These are phyloP conservation scores for Lichenothelia convexa DNA, from an alignment of 495 filamentous ascomycete genomes.

Conservation along the genomic window DNA sequence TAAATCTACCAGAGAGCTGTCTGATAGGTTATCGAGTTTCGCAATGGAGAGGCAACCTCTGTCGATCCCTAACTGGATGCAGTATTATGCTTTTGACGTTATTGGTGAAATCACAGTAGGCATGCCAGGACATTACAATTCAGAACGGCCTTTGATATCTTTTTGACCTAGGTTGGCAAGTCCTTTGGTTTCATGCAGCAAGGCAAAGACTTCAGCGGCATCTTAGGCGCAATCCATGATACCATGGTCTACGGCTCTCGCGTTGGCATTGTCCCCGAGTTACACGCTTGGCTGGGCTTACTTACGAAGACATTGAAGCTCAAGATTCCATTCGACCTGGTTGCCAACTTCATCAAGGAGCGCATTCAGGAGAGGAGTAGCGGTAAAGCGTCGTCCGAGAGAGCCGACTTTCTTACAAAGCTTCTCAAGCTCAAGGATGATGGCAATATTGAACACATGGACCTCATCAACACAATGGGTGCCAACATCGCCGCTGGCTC, in stretches of 20 bases:
- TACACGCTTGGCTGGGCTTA: too few relatives aligned
- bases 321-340: too few relatives aligned
- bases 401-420: too few relatives aligned
- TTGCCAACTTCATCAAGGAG: neutral
- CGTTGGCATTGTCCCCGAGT: constrained; percentile 6
- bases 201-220: constrained; percentile 9
- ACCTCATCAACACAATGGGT: neutral
- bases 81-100: too few relatives aligned
- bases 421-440: too few relatives aligned
- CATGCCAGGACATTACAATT: too few relatives aligned
- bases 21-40: constrained; percentile 25
- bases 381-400: too few relatives aligned
- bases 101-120: too few relatives aligned
- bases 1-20: constrained; percentile 30
- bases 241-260: constrained; percentile 4
- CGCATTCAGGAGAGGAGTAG: neutral
- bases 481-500: constrained; percentile 1
- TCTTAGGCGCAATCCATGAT: constrained; percentile 2
- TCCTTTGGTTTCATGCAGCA: constrained; percentile 11
- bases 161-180: constrained; percentile 8
- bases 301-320: too few relatives aligned
- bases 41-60: constrained; percentile 17
- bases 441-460: too few relatives aligned
- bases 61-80: constrained; percentile 26
- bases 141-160: constrained; percentile 14